Conservation (phyloP, 2,329 filamentous ascomycete species). For the Mycocentrospora acerina region DNA sequence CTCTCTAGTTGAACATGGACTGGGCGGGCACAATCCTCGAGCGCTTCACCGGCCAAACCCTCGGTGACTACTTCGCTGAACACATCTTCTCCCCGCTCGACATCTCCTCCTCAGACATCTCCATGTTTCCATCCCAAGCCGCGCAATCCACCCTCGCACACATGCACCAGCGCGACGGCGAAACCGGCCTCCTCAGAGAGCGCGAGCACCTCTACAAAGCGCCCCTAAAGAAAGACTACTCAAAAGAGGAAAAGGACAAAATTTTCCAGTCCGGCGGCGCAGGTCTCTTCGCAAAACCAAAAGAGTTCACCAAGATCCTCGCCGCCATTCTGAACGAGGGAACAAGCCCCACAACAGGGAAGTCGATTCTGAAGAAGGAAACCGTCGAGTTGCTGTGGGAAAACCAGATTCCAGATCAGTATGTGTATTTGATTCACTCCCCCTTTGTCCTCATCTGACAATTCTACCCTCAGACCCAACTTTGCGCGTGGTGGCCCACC, state of each 20-base stretch:
- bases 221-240: slow-evolving; percentile 48
- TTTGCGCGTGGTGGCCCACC: slow-evolving; percentile 50
- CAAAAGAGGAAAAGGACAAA: slow-evolving; percentile 44
- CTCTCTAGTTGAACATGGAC: slow-evolving; percentile 50
- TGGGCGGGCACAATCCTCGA: slow-evolving; percentile 54
- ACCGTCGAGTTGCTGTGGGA: slow-evolving; percentile 66
- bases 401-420: slow-evolving; percentile 59
- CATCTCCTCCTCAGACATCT: slow-evolving; percentile 48
- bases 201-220: slow-evolving; percentile 55
- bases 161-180: slow-evolving; percentile 56
- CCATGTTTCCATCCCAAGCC: slow-evolving; percentile 57
- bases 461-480: slow-evolving; percentile 43
- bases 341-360: slow-evolving; percentile 57
- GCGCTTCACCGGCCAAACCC: slow-evolving; percentile 44
- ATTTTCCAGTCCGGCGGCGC: slow-evolving; percentile 63
- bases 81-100: slow-evolving; percentile 51
- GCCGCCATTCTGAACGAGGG: slow-evolving; percentile 66
- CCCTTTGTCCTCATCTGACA: too few relatives aligned
- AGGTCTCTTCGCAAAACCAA: slow-evolving; percentile 60
- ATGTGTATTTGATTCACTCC: slow-evolving; percentile 5
- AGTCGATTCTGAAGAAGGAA: slow-evolving; percentile 55
- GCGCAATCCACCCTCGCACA: slow-evolving; percentile 59
- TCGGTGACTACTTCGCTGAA: slow-evolving; percentile 51
- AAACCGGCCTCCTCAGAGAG: slow-evolving; percentile 38
- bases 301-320: slow-evolving; percentile 63